Evolutionary conservation across 192 early-diverging fungal species (phyloP).

Genomic region (Entomortierella chlamydospora): DNA sequence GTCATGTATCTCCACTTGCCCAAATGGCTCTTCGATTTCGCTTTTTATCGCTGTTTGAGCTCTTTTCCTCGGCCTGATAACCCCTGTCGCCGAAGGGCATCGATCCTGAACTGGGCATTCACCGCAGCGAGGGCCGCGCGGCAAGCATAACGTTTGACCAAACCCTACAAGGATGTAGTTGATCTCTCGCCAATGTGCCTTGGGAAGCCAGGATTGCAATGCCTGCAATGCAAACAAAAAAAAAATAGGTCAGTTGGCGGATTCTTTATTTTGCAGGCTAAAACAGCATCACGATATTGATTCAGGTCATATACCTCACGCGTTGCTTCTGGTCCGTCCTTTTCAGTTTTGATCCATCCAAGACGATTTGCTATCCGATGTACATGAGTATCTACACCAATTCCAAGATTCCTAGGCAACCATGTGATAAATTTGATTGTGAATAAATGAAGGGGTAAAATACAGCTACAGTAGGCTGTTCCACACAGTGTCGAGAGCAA

Average conservation of each 20-base stretch:
- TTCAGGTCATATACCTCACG: slow-evolving; percentile 59
- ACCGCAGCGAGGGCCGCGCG: slow-evolving; percentile 78
- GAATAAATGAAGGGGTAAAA: background rate
- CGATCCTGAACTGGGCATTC: slow-evolving; percentile 81
- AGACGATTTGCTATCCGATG: slow-evolving; percentile 90
- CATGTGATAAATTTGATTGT: background rate
- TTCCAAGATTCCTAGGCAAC: slow-evolving; percentile 73
- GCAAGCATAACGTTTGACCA: slow-evolving; percentile 86
- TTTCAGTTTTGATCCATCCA: slow-evolving; percentile 85
- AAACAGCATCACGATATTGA: too few species aligned
- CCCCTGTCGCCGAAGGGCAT: slow-evolving; percentile 63
- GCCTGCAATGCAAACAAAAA: slow-evolving; percentile 54
- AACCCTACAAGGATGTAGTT: slow-evolving; percentile 93
- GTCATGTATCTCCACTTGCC: slow-evolving; percentile 27
- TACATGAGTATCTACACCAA: slow-evolving; percentile 97
- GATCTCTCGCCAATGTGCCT: slow-evolving; percentile 86
- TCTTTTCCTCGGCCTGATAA: slow-evolving; percentile 8
- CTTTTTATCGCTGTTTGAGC: slow-evolving; percentile 1
- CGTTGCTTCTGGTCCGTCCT: slow-evolving; percentile 85
- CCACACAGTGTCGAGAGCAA: background rate
- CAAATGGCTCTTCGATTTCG: slow-evolving; percentile 18
- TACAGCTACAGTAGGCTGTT: background rate
- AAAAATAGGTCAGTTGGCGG: too few species aligned
- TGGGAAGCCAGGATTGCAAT: slow-evolving; percentile 86
- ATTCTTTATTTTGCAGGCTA: too few species aligned